phyloP scores from a whole-genome alignment of 352 stramenopile species.

The Phytophthora brassicae region DNA sequence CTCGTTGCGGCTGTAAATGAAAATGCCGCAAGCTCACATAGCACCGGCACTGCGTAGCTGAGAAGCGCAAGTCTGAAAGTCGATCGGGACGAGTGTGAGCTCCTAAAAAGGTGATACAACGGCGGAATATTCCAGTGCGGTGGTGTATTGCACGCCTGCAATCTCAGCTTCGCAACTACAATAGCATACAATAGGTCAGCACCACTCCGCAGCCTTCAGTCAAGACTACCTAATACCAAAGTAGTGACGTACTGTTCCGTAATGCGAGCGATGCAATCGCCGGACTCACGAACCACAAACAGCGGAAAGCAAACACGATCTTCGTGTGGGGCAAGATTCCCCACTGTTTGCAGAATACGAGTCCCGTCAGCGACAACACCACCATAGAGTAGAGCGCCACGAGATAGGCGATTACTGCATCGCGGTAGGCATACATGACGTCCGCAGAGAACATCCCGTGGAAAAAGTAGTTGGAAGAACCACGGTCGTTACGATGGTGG shows the following conservation, averaged over 20 bases:
- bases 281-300: conserved; percentile 78
- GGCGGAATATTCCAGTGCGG: conserved; percentile 85
- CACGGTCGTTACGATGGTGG: conserved; percentile 69
- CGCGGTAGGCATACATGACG: conserved; percentile 81
- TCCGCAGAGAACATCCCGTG: conserved; percentile 88
- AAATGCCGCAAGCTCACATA: conserved; percentile 84
- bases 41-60: conserved; percentile 80
- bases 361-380: conserved; percentile 73
- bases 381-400: conserved; percentile 80
- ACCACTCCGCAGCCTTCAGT: background rate
- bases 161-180: conserved; percentile 63
- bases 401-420: conserved; percentile 81
- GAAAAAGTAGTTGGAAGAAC: conserved; percentile 86
- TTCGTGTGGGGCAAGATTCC: conserved; percentile 51
- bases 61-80: conserved; percentile 76
- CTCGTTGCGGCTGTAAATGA: conserved; percentile 85
- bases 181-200: conserved; percentile 4
- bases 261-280: conserved; percentile 70
- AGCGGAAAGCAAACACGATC: conserved; percentile 54
- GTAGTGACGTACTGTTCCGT: conserved; percentile 58
- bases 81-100: conserved; percentile 70
- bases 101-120: conserved; percentile 80
- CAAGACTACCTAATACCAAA: background rate
- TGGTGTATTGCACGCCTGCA: conserved; percentile 79
- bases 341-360: conserved; percentile 87